Evolutionary conservation across 345 rosid species (phyloP).

Genomic region (Euphorbia pulcherrima): DNA sequence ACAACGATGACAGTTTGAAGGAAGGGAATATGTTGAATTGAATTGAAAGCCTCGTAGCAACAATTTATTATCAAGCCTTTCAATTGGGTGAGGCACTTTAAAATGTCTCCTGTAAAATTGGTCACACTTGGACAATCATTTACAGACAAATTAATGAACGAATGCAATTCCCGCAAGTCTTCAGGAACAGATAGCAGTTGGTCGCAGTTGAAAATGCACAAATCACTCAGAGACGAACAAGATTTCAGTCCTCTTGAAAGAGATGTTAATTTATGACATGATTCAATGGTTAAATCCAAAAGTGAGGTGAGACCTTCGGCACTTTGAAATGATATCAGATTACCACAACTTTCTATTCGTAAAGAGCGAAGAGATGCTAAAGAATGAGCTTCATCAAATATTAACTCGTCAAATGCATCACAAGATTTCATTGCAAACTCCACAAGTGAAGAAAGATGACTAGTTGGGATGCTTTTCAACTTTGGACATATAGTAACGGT

Average conservation of each 20-base stretch:
- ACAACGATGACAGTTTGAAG: not conserved
- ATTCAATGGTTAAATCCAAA: not conserved
- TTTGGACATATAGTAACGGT: not conserved
- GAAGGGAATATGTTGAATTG: not conserved
- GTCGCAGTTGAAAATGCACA: no score
- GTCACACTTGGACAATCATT: not conserved
- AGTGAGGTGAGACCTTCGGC: not conserved
- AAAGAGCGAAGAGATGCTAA: not conserved
- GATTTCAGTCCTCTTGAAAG: no score
- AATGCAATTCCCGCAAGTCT: not conserved
- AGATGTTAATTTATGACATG: not conserved
- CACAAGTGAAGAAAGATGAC: constrained; percentile 5
- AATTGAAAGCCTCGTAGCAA: not conserved
- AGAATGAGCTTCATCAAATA: not conserved
- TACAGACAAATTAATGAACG: not conserved
- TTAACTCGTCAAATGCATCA: not conserved
- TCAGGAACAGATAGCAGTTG: no score
- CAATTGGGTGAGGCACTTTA: no score
- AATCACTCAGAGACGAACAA: no score
- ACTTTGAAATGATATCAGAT: not conserved
- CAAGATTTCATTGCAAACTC: not conserved
- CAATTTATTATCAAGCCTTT: no score
- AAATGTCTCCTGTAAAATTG: not conserved
- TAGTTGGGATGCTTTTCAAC: constrained; percentile 12
- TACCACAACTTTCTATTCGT: not conserved